Percentiles rank a stretch among this genome's conserved stretches.
Evolutionary conservation across 345 rosid genomes (phyloP).

Genomic region (Lepidium didymum): DNA sequence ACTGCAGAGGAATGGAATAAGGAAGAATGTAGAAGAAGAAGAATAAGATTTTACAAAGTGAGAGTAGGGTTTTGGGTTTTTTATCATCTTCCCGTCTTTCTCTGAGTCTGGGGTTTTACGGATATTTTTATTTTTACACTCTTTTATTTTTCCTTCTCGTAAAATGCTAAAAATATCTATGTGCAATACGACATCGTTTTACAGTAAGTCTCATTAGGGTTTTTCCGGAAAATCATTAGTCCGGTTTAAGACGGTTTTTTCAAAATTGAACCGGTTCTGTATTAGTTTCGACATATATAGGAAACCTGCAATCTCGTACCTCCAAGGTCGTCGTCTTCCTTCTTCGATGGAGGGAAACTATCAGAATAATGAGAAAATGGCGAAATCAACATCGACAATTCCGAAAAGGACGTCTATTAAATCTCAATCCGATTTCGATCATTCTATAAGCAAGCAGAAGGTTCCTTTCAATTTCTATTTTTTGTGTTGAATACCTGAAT

Average conservation of each 20-base stretch:
- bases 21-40: not conserved
- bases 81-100: conserved; percentile 16
- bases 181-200: not conserved
- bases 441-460: conserved; percentile 56
- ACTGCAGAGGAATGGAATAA: conserved; percentile 11
- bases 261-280: not conserved
- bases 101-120: conserved; percentile 54
- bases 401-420: conserved; percentile 39
- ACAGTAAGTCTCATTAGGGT: conserved; percentile 1
- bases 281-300: not conserved
- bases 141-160: not conserved
- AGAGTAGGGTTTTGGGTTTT: conserved; percentile 26
- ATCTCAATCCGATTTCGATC: conserved; percentile 35
- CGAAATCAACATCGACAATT: not conserved
- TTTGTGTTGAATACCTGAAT: not conserved
- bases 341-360: conserved; percentile 9
- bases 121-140: conserved; percentile 1
- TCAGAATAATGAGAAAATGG: not conserved
- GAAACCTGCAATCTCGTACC: not conserved
- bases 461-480: conserved; percentile 25
- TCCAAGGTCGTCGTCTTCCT: not conserved
- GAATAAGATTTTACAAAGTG: conserved; percentile 7
- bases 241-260: not conserved
- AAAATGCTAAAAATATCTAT: conserved; percentile 5
- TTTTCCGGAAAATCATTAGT: not conserved